Conservation (phyloP, 2,329 filamentous ascomycete species). For the Nannizzia gypsea region DNA sequence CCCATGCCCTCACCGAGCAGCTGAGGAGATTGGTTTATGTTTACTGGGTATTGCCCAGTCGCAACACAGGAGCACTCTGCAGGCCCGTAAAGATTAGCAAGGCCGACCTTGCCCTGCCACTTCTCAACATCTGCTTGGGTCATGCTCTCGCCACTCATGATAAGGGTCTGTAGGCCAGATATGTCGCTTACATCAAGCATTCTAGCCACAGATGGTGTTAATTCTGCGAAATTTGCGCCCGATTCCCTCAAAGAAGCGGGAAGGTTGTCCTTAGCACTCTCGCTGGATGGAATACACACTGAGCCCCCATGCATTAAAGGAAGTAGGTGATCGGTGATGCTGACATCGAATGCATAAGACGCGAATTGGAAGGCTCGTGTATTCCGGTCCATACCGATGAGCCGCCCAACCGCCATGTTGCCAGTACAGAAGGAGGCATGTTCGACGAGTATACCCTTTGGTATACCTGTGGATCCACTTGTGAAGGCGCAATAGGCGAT, state of each 20-base stretch:
- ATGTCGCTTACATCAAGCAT: conserved; percentile 29
- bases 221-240: conserved; percentile 47
- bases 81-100: too few species aligned
- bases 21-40: too few species aligned
- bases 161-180: too few species aligned
- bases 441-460: conserved; percentile 24
- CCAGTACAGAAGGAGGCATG: conserved; percentile 34
- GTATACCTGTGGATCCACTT: conserved; percentile 39
- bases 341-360: conserved; percentile 6
- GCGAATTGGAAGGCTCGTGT: conserved; percentile 46
- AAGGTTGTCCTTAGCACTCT: conserved; percentile 40
- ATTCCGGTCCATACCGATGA: too few species aligned
- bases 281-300: conserved; percentile 47
- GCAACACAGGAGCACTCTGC: too few species aligned
- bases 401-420: conserved; percentile 13
- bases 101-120: too few species aligned
- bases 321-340: neutral
- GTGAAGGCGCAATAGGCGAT: conserved; percentile 40
- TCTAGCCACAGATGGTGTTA: conserved; percentile 47
- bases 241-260: too few species aligned
- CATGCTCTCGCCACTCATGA: too few species aligned
- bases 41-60: too few species aligned
- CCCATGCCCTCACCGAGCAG: neutral
- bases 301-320: conserved; percentile 47
- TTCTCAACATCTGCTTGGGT: too few species aligned